Evolutionary conservation across 106 monocot species (phyloP), one percentile per base, ranked within the genome.

Genomic region (Allium cepa): DNA sequence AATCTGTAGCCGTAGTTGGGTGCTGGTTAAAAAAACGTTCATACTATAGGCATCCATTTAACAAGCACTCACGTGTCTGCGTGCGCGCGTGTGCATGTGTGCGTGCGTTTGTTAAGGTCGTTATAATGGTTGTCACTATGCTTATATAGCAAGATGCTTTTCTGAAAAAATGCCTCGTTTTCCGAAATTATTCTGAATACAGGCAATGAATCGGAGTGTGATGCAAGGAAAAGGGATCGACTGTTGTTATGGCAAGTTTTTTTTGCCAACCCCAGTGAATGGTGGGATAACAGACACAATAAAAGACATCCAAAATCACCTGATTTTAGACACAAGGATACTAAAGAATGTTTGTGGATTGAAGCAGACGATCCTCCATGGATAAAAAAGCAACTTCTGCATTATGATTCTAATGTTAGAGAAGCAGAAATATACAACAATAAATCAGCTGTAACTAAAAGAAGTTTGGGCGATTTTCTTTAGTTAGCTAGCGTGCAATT

Each of bases 261-360:
- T 72, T 90, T 94, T 65, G 73, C 84, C 9, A 87, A 49, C 66
- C 90, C 90, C 50, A 17, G 64, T 48, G 94, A 90, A 74, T 94
- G 94, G 94, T 81, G 90, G 94, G 94, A 94, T 66, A 87, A 85
- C 65, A 76, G 94, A 69, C 52, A 68, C 17, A 18, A 8, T 0
- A 90, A 87, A 55, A 59, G 8, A 26, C 53, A 61, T 53, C 46
- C 59, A 28, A 60, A 17, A 5, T 49, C 0, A 8, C 84, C 90
- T 10, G 94, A 94, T 78, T 95, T 95, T 60, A 88, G 59, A 58
- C 88, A 96, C 74, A 96, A 84, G 69, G 75, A 80, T 62, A 88
- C 92, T 18, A 50, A 57, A 28, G 96, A 96, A 79, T 55, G 71
- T 56, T 50, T 96, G 50, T 92, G 82, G 82, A 51, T 92, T 53